Evolutionary conservation across 1,284 basidiomycete genomes (phyloP).

Genomic region (Macrocystidia cucumis): DNA sequence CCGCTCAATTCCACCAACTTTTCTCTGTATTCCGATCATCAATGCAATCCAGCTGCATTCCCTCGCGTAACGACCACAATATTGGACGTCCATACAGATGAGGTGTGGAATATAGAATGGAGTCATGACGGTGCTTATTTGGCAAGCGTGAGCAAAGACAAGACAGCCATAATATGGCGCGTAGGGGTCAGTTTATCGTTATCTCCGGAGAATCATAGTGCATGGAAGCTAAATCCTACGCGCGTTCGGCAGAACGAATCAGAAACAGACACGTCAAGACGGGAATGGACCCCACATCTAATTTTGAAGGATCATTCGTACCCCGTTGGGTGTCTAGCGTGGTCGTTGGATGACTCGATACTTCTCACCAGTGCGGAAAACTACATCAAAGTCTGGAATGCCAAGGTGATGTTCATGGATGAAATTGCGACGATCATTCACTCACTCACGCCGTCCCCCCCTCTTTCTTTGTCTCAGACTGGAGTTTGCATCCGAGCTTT

Average conservation of each 20-base stretch:
- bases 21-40: slow-evolving; percentile 84
- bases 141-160: slow-evolving; percentile 86
- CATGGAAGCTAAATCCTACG: slow-evolving; percentile 8
- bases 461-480: slow-evolving; percentile 35
- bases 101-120: slow-evolving; percentile 96
- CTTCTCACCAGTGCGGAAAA: slow-evolving; percentile 79
- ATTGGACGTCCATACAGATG: slow-evolving; percentile 81
- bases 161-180: slow-evolving; percentile 85
- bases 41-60: slow-evolving; percentile 76
- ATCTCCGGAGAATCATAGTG: slow-evolving; percentile 10
- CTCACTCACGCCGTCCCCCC: no score
- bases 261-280: slow-evolving; percentile 34
- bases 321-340: slow-evolving; percentile 75
- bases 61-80: slow-evolving; percentile 82
- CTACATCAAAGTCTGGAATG: slow-evolving; percentile 82
- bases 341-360: slow-evolving; percentile 84
- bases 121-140: slow-evolving; percentile 83
- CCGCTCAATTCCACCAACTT: slow-evolving; percentile 50
- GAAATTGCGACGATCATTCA: background rate
- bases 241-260: slow-evolving; percentile 6
- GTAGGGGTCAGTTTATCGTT: slow-evolving; percentile 53
- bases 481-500: slow-evolving; percentile 61
- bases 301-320: slow-evolving; percentile 71
- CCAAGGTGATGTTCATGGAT: slow-evolving; percentile 68
- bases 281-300: slow-evolving; percentile 54